phyloP scores from a whole-genome alignment of 306 rosid genomes.

The Crotalaria pallida region DNA sequence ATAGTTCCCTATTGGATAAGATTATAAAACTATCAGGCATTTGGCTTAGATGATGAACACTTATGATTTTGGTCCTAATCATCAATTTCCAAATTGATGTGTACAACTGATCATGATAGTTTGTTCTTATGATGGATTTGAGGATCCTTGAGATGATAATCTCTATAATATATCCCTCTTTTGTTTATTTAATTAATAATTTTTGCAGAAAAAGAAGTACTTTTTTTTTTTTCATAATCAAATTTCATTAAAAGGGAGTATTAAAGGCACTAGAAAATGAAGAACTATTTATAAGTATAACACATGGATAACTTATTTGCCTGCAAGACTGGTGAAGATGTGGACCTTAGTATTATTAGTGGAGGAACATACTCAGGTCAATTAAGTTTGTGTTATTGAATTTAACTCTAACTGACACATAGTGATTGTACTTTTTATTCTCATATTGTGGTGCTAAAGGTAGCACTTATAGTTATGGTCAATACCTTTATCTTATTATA shows the following conservation, averaged over 20 bases:
- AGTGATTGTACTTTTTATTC: neutral
- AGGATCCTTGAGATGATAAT: neutral
- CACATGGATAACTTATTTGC: too few species aligned
- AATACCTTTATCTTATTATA: neutral
- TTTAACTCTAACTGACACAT: neutral
- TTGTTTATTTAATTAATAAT: neutral
- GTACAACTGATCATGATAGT: too few species aligned
- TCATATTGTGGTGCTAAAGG: neutral
- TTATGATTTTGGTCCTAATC: too few species aligned
- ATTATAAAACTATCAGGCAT: too few species aligned
- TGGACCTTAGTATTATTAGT: neutral
- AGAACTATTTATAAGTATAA: too few species aligned
- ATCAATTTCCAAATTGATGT: too few species aligned
- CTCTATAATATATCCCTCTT: neutral
- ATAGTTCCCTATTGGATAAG: too few species aligned
- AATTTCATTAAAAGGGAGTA: too few species aligned
- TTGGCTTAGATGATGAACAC: too few species aligned
- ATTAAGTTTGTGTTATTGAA: neutral
- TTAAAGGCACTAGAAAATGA: too few species aligned
- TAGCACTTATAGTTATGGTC: neutral
- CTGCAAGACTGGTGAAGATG: neutral
- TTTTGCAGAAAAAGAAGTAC: neutral
- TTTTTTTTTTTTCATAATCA: too few species aligned
- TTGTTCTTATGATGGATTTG: neutral
- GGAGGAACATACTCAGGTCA: slow-evolving; percentile 5